Evolutionary conservation across 2,329 filamentous ascomycete species (phyloP).

Genomic region (Cercospora sp.): DNA sequence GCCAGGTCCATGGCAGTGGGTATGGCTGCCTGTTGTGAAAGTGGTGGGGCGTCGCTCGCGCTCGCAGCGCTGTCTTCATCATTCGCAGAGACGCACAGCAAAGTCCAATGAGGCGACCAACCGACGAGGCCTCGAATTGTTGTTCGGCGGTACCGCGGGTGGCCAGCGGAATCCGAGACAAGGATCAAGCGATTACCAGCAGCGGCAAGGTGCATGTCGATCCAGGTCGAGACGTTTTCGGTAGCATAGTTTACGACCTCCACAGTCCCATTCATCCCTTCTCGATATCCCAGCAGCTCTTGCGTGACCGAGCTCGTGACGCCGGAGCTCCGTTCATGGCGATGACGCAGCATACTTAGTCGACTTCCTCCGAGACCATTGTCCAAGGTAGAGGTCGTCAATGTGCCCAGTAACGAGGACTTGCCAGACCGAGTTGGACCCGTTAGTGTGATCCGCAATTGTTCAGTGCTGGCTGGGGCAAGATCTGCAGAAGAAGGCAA

Average conservation of each 20-base stretch:
- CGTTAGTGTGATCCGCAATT: slow-evolving; percentile 82
- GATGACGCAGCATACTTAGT: slow-evolving; percentile 83
- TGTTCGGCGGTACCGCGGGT: slow-evolving; percentile 84
- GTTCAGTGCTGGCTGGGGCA: slow-evolving; percentile 54
- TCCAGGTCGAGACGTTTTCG: slow-evolving; percentile 87
- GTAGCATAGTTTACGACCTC: slow-evolving; percentile 79
- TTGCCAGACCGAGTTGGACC: slow-evolving; percentile 91
- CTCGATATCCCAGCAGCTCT: slow-evolving; percentile 80
- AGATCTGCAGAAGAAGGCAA: slow-evolving; percentile 23
- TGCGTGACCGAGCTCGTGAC: slow-evolving; percentile 93
- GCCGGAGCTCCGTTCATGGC: slow-evolving; percentile 88
- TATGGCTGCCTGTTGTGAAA: slow-evolving; percentile 53
- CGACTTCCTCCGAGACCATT: slow-evolving; percentile 90
- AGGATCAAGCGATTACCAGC: slow-evolving; percentile 77
- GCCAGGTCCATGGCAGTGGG: slow-evolving; percentile 68
- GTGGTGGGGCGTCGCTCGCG: slow-evolving; percentile 49
- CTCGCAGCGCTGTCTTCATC: slow-evolving; percentile 57
- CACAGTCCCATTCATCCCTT: slow-evolving; percentile 33
- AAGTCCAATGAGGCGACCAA: slow-evolving; percentile 92
- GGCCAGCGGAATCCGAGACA: slow-evolving; percentile 87
- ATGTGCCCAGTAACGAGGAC: slow-evolving; percentile 81
- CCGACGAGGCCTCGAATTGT: slow-evolving; percentile 87
- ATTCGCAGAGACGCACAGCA: slow-evolving; percentile 84
- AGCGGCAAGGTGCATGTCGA: slow-evolving; percentile 83
- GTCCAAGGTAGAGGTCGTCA: slow-evolving; percentile 84